phyloP scores from a whole-genome alignment of 208 protist genomes.

The Novymonas esmeraldas region DNA sequence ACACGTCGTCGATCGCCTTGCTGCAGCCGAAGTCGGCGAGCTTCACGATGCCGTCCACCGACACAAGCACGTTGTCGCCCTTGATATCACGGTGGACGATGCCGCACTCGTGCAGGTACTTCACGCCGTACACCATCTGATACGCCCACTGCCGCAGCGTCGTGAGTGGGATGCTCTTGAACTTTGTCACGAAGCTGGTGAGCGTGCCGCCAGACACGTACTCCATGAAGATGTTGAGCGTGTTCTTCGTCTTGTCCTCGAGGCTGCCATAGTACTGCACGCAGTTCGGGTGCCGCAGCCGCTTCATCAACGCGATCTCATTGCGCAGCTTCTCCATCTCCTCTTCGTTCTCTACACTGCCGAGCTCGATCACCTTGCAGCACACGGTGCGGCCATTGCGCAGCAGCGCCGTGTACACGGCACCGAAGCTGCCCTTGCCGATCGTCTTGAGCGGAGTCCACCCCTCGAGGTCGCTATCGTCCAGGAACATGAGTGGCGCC shows the following conservation, averaged over 20 bases:
- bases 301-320: conserved; percentile 85
- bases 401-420: conserved; percentile 80
- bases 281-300: conserved; percentile 90
- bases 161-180: conserved; percentile 69
- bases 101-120: conserved; percentile 88
- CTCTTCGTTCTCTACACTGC: conserved; percentile 53
- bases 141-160: conserved; percentile 86
- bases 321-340: conserved; percentile 85
- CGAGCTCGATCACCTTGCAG: conserved; percentile 87
- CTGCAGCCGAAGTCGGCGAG: conserved; percentile 94
- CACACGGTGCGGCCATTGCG: conserved; percentile 76
- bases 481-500: conserved; percentile 38
- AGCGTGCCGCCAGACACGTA: conserved; percentile 86
- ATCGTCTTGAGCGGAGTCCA: conserved; percentile 78
- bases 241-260: conserved; percentile 62
- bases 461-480: conserved; percentile 65
- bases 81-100: conserved; percentile 94
- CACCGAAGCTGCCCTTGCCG: conserved; percentile 88
- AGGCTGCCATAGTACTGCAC: conserved; percentile 91
- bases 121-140: conserved; percentile 90
- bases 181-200: conserved; percentile 80
- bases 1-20: conserved; percentile 85
- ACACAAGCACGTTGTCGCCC: conserved; percentile 91
- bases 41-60: conserved; percentile 86
- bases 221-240: conserved; percentile 95